Evolutionary conservation across 768 basidiomycete genomes (phyloP).

Genomic region (Lyophyllum shimeji): DNA sequence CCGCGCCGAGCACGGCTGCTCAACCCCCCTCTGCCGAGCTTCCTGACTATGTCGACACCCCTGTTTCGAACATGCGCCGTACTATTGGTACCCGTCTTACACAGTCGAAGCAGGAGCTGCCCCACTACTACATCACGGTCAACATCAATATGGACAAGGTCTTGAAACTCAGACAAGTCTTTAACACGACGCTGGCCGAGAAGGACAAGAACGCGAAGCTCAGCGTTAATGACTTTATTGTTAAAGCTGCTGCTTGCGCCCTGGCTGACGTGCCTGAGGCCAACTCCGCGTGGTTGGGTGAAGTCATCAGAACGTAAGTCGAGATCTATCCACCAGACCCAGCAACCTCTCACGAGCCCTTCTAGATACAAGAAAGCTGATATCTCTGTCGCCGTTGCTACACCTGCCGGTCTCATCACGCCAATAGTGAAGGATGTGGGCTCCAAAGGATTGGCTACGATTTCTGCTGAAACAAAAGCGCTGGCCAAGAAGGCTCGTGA

Average conservation of each 20-base stretch:
- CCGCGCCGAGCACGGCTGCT: constrained; percentile 44
- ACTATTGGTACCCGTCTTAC: constrained; percentile 87
- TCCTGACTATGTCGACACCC: constrained; percentile 84
- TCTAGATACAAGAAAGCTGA: constrained; percentile 92
- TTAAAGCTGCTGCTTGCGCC: constrained; percentile 92
- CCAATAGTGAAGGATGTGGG: constrained; percentile 96
- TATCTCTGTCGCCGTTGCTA: constrained; percentile 96
- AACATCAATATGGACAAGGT: constrained; percentile 97
- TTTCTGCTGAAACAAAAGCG: constrained; percentile 89
- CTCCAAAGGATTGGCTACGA: constrained; percentile 87
- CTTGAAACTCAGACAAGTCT: constrained; percentile 89
- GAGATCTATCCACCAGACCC: constrained; percentile 4
- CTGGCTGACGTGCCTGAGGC: constrained; percentile 94
- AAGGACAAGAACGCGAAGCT: constrained; percentile 92
- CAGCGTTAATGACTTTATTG: constrained; percentile 97
- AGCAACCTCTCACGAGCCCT: neutral
- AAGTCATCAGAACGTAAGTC: constrained; percentile 88
- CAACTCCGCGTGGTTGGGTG: constrained; percentile 97
- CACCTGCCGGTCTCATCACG: constrained; percentile 93
- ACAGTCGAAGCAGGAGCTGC: constrained; percentile 92
- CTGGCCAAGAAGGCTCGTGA: constrained; percentile 96
- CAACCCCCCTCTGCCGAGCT: constrained; percentile 50
- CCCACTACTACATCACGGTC: constrained; percentile 95
- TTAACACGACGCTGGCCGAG: constrained; percentile 85
- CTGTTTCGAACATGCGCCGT: constrained; percentile 92